Evolutionary conservation across 2,329 filamentous ascomycete species (phyloP).

Genomic region (Penicillium hordei): DNA sequence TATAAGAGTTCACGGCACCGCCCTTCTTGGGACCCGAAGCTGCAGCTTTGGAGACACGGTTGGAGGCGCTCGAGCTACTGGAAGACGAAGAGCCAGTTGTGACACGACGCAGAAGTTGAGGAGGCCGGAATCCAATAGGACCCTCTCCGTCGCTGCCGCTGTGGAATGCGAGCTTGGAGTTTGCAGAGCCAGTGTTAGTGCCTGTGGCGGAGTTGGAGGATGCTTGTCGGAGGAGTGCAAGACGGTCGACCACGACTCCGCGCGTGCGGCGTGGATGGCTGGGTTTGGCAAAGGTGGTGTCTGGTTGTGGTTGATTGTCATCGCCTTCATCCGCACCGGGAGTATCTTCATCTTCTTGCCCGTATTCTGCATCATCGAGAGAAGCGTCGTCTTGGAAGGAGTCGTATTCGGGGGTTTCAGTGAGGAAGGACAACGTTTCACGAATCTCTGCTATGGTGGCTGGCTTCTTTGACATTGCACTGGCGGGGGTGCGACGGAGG

Average conservation of each 20-base stretch:
- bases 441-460: conserved; percentile 76
- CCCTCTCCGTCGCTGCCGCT: conserved; percentile 19
- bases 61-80: conserved; percentile 21
- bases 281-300: conserved; percentile 29
- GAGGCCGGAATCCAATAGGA: conserved; percentile 36
- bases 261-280: conserved; percentile 41
- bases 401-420: conserved; percentile 64
- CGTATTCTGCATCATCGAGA: conserved; percentile 41
- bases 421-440: conserved; percentile 76
- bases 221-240: conserved; percentile 46
- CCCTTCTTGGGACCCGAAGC: conserved; percentile 57
- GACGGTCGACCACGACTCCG: conserved; percentile 46
- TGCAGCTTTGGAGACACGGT: conserved; percentile 32
- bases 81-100: conserved; percentile 34
- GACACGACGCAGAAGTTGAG: conserved; percentile 32
- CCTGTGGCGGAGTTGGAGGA: conserved; percentile 44
- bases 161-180: conserved; percentile 38
- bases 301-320: conserved; percentile 24
- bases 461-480: conserved; percentile 62
- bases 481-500: conserved; percentile 59
- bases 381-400: conserved; percentile 56
- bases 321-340: conserved; percentile 22
- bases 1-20: conserved; percentile 58
- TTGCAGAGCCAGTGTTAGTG: conserved; percentile 22
- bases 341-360: conserved; percentile 21